Evolutionary conservation across 176 grass and related monocot genomes (phyloP).

Genomic region (Aegilops bicornis): DNA sequence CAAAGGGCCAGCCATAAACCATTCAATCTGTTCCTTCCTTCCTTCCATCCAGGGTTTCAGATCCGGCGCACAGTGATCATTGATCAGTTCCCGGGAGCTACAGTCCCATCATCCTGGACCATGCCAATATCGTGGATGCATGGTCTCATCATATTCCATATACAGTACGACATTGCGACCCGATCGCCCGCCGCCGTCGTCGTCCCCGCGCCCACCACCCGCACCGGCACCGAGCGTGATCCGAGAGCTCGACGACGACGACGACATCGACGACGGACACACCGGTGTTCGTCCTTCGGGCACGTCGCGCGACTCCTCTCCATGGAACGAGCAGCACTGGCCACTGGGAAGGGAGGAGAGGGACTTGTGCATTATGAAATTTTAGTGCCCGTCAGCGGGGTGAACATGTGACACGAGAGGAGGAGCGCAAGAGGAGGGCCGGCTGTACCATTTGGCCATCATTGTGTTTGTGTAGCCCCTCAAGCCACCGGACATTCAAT

Average conservation of each 20-base stretch:
- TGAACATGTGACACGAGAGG: not conserved
- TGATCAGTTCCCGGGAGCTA: not conserved
- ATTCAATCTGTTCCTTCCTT: not conserved
- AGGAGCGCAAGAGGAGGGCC: not conserved
- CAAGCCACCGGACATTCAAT: not conserved
- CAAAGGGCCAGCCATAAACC: not conserved
- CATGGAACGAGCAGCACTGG: not conserved
- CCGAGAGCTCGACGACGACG: not conserved
- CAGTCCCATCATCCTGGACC: not conserved
- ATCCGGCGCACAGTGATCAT: not conserved
- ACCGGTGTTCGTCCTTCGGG: not conserved
- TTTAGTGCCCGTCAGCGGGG: not conserved
- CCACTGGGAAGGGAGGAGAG: not conserved
- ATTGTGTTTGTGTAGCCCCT: not conserved
- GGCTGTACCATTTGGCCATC: not conserved
- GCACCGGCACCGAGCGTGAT: not conserved
- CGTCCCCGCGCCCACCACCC: constrained; percentile 6
- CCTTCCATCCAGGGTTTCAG: not conserved
- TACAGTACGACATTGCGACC: not conserved
- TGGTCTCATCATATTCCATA: not conserved
- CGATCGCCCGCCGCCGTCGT: not conserved
- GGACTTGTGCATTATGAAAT: not conserved
- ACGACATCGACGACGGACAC: not conserved
- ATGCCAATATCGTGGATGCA: not conserved
- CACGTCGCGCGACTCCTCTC: not conserved